A percentile compares a stretch with the other conserved stretches of the same genome.
Evolutionary conservation across 2,329 filamentous ascomycete species (phyloP).

Genomic region (Arthrobotrys entomopaga): DNA sequence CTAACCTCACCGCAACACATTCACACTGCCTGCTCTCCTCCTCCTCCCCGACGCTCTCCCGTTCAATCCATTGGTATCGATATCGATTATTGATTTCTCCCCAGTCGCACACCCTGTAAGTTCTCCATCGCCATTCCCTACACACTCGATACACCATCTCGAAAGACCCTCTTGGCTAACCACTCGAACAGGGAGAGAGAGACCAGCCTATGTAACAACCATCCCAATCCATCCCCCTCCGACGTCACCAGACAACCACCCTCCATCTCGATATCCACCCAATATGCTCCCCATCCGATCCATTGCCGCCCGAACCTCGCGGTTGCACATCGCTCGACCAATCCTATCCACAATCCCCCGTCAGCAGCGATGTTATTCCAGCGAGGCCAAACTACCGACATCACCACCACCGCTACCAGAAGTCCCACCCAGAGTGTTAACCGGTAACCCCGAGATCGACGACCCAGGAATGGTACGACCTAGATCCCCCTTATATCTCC

Average conservation of each 20-base stretch:
- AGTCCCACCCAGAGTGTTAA: constrained; percentile 19
- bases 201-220: constrained; percentile 12
- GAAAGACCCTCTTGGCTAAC: neutral
- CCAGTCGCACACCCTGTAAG: no score
- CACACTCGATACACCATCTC: no score
- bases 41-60: neutral
- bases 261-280: no score
- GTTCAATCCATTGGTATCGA: neutral
- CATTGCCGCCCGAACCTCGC: constrained; percentile 37
- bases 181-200: no score
- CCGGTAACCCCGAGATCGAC: constrained; percentile 42
- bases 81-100: no score
- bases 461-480: constrained; percentile 50
- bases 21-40: neutral
- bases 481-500: neutral
- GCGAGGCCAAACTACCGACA: constrained; percentile 7
- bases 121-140: no score
- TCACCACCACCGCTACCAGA: no score
- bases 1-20: constrained; percentile 24
- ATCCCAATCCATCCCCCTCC: neutral
- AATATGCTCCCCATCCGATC: constrained; percentile 48
- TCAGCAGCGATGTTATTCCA: constrained; percentile 28
- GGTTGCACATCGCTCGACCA: constrained; percentile 28
- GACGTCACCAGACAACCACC: neutral
- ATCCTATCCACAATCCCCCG: constrained; percentile 14